These are phyloP conservation scores for Cladosporium colombiae DNA, from an alignment of 2,329 filamentous ascomycete genomes.

Conservation along the genomic window DNA sequence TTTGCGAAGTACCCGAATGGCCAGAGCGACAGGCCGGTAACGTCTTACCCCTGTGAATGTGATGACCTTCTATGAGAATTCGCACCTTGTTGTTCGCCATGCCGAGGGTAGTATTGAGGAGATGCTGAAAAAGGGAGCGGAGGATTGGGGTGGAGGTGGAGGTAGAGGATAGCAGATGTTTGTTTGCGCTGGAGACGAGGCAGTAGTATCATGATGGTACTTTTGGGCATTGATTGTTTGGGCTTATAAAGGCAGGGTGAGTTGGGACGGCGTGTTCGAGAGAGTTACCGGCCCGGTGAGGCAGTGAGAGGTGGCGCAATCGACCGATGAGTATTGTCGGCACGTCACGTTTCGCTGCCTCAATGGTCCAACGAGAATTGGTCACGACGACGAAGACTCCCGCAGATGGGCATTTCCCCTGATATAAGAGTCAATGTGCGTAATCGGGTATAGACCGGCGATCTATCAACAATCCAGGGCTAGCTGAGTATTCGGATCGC, in stretches of 20 bases:
- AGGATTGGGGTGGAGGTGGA: background rate
- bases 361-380: background rate
- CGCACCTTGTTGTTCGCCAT: background rate
- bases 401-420: background rate
- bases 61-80: background rate
- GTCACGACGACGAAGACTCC: background rate
- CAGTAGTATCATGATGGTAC: background rate
- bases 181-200: background rate
- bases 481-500: background rate
- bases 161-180: background rate
- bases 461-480: background rate
- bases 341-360: background rate
- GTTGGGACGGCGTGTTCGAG: no score
- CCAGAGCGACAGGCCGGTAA: background rate
- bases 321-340: background rate
- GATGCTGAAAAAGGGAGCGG: background rate
- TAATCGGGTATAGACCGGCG: background rate
- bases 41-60: background rate
- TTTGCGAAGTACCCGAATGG: background rate
- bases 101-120: no score
- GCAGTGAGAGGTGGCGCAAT: background rate
- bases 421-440: background rate
- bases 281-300: background rate
- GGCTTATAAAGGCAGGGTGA: background rate
- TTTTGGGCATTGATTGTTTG: background rate